Percentiles rank a stretch among this genome's conserved stretches.
Evolutionary conservation across 1,284 basidiomycete genomes (phyloP).

Genomic region (Ustilago trichophora): DNA sequence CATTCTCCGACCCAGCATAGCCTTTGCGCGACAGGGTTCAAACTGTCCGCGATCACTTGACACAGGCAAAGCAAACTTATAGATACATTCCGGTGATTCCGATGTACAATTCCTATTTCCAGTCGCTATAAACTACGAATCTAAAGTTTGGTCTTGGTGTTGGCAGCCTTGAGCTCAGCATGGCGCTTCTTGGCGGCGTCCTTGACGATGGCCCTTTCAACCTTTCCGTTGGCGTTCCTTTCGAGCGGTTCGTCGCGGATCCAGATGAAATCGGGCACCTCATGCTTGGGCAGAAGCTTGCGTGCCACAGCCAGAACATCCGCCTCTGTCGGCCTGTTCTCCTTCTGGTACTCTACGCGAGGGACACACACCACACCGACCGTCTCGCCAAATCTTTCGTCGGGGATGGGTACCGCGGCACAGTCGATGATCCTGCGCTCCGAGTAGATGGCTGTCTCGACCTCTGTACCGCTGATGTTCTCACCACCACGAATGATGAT

Average conservation of each 20-base stretch:
- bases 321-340: constrained; percentile 69
- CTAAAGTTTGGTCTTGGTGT: constrained; percentile 30
- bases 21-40: too few species aligned
- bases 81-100: too few species aligned
- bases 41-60: too few species aligned
- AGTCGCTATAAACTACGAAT: not conserved
- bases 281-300: constrained; percentile 58
- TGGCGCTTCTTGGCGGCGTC: constrained; percentile 19
- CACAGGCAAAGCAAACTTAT: too few species aligned
- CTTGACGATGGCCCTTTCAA: constrained; percentile 48
- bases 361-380: constrained; percentile 72
- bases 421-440: constrained; percentile 69
- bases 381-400: constrained; percentile 73
- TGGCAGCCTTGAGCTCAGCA: constrained; percentile 22
- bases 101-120: not conserved
- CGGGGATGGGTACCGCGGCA: constrained; percentile 72
- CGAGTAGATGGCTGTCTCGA: constrained; percentile 75
- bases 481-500: constrained; percentile 73
- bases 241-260: constrained; percentile 50
- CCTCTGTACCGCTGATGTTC: constrained; percentile 73
- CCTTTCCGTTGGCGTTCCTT: constrained; percentile 57
- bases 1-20: too few species aligned
- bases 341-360: constrained; percentile 67
- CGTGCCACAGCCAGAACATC: constrained; percentile 69
- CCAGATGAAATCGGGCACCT: constrained; percentile 59